Evolutionary conservation across 2,329 filamentous ascomycete genomes (phyloP), one percentile per base, ranked within the genome.

Genomic region (Monilinia fructicola): DNA sequence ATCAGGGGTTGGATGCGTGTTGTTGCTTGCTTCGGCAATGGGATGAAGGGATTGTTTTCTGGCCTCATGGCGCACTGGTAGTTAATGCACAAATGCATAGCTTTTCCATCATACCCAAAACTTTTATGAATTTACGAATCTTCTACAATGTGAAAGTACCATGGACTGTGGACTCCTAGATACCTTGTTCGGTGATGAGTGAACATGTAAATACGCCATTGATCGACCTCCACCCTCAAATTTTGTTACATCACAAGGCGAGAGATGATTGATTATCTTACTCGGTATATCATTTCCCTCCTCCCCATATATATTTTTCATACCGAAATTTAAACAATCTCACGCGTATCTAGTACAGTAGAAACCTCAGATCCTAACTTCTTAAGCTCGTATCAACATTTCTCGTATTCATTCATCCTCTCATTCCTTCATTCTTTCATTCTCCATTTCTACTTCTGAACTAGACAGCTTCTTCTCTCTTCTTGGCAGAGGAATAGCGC

Each of bases 1-100:
- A 73, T 75, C 72, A 69, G 56, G 71, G 70, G 69, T 68, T 71
- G 40, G 64, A 31, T 73, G 63, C 71, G 65, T 58, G 69, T 69
- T 66, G 67, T 67, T 72, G 74, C 60, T 73, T 67, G 64, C 73
- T 68, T 67, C 65, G 68, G 58, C 67, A 56, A 68, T 63, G 66
- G 67, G 64, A 62, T 67, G 60, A 66, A 65, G 69, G 73, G 73
- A 67, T 69, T 67, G 54, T 70, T 69, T 70, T 71, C 69, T 68
- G 68, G 70, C 60, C 65, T 58, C 35, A 54, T 64, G 65, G 64
- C 58, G 53, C 38, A 46, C 48, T 54, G 64, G 52, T 66, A 60
- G 70, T 69, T 64, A 61, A 69, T 68, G 67, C 64, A 67, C 66
- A 69, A 72, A 71, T 68, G 67, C 68, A 66, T 71, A 56, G 50